These are phyloP conservation scores for Globisporangium carolinianum DNA, from an alignment of 352 stramenopile genomes.

Conservation along the genomic window DNA sequence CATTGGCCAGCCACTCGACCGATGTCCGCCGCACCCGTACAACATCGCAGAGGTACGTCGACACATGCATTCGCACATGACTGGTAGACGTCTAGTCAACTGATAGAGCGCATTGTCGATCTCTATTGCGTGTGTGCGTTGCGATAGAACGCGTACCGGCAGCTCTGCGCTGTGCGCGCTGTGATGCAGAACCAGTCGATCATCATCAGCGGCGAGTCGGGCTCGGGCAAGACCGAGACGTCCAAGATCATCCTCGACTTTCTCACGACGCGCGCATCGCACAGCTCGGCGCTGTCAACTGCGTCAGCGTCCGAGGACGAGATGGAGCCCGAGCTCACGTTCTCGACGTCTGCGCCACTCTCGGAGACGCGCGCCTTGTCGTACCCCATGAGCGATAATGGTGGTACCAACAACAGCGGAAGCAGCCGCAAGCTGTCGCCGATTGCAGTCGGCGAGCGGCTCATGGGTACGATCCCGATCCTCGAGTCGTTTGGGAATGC, in stretches of 20 bases:
- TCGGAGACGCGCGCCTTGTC: slow-evolving; percentile 58
- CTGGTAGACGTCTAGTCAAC: too few relatives aligned
- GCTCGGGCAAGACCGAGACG: slow-evolving; percentile 93
- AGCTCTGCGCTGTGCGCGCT: slow-evolving; percentile 70
- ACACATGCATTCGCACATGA: background rate
- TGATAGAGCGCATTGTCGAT: too few relatives aligned
- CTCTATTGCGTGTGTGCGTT: background rate
- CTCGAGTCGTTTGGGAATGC: slow-evolving; percentile 88
- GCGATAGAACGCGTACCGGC: slow-evolving; percentile 60
- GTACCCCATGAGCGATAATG: slow-evolving; percentile 56
- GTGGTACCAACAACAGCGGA: background rate
- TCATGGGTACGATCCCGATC: slow-evolving; percentile 90
- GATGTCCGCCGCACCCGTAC: slow-evolving; percentile 75
- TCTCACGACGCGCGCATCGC: slow-evolving; percentile 62
- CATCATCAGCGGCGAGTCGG: slow-evolving; percentile 92
- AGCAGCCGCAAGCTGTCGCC: slow-evolving; percentile 50
- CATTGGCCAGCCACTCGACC: slow-evolving; percentile 54
- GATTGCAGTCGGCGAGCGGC: slow-evolving; percentile 57
- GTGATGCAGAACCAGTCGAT: slow-evolving; percentile 93
- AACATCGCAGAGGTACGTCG: slow-evolving; percentile 59
- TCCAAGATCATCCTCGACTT: slow-evolving; percentile 92
- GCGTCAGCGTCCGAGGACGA: slow-evolving; percentile 44
- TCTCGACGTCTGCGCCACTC: slow-evolving; percentile 25
- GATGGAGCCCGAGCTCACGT: slow-evolving; percentile 58
- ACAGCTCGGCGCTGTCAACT: slow-evolving; percentile 33